Percentiles rank a stretch among this genome's conserved stretches.
These are phyloP conservation scores for Bromus sterilis DNA, from an alignment of 176 grass and related monocot genomes.

Conservation along the genomic window DNA sequence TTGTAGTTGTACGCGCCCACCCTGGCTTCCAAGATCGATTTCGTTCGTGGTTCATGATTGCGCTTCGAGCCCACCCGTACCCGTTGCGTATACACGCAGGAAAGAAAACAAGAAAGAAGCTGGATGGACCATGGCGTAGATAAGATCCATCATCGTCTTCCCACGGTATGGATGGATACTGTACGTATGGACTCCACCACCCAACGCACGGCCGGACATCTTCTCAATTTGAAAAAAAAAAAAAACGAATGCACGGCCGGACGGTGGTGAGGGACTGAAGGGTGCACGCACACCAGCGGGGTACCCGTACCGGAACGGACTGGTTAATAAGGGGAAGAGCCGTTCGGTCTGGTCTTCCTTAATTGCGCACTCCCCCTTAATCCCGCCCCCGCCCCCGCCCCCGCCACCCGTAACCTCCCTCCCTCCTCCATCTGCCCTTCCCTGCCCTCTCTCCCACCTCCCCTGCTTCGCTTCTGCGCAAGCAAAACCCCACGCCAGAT, in stretches of 20 bases:
- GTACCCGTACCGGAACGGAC: not conserved
- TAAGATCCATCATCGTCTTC: not conserved
- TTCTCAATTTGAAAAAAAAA: too few relatives aligned
- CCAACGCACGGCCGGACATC: not conserved
- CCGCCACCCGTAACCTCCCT: not conserved
- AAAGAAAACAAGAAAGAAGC: too few relatives aligned
- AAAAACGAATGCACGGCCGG: not conserved
- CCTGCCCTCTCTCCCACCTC: not conserved
- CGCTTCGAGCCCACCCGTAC: not conserved
- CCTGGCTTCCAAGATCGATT: too few relatives aligned
- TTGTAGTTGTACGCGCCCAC: too few relatives aligned
- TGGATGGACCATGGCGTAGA: not conserved
- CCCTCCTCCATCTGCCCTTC: not conserved
- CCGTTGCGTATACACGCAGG: not conserved
- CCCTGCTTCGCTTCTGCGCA: not conserved
- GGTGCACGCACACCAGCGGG: not conserved
- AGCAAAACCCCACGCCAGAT: not conserved
- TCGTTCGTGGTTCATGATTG: too few relatives aligned
- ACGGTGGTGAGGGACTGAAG: too few relatives aligned
- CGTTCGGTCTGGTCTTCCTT: slow-evolving; percentile 40
- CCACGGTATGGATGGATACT: not conserved
- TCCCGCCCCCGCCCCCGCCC: slow-evolving; percentile 11
- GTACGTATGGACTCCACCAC: not conserved
- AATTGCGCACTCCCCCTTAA: slow-evolving; percentile 12
- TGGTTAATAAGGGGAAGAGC: slow-evolving; percentile 17